These are phyloP conservation scores for Periconia digitata DNA, from an alignment of 2,329 filamentous ascomycete genomes.

Conservation along the genomic window DNA sequence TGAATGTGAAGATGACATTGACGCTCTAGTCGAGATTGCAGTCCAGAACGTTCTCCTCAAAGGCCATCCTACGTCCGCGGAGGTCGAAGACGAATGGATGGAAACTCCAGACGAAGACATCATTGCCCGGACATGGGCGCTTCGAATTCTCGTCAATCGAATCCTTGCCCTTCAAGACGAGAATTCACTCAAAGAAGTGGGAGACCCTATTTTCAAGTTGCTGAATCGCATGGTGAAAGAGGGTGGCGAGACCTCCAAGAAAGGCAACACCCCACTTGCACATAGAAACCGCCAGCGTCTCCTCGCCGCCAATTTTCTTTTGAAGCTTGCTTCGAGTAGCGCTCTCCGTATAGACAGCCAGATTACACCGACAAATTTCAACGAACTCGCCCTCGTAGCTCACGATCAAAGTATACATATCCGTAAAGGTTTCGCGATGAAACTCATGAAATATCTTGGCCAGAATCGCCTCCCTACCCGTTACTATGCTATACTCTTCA, in stretches of 20 bases:
- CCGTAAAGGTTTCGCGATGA: slow-evolving; percentile 75
- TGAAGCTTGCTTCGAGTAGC: slow-evolving; percentile 75
- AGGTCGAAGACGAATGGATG: slow-evolving; percentile 56
- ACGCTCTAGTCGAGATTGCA: slow-evolving; percentile 76
- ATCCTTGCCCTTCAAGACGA: slow-evolving; percentile 62
- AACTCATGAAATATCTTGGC: slow-evolving; percentile 87
- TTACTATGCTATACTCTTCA: slow-evolving; percentile 87
- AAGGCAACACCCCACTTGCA: slow-evolving; percentile 68
- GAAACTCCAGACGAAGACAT: slow-evolving; percentile 76
- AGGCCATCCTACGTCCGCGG: slow-evolving; percentile 57
- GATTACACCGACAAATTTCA: slow-evolving; percentile 73
- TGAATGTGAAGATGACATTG: slow-evolving; percentile 68
- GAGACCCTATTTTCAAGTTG: slow-evolving; percentile 73
- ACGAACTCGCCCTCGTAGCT: slow-evolving; percentile 75
- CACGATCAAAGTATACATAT: slow-evolving; percentile 78
- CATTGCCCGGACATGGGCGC: slow-evolving; percentile 77
- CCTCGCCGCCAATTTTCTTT: slow-evolving; percentile 71
- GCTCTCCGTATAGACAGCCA: slow-evolving; percentile 74
- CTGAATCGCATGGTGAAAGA: slow-evolving; percentile 74
- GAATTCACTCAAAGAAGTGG: slow-evolving; percentile 50
- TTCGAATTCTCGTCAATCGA: slow-evolving; percentile 85
- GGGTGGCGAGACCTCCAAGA: slow-evolving; percentile 78
- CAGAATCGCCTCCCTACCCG: slow-evolving; percentile 68
- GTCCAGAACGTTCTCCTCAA: slow-evolving; percentile 73
- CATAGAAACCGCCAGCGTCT: slow-evolving; percentile 83